These are phyloP conservation scores for Stachybotrys chartarum DNA, from an alignment of 2,329 filamentous ascomycete genomes.

Conservation along the genomic window DNA sequence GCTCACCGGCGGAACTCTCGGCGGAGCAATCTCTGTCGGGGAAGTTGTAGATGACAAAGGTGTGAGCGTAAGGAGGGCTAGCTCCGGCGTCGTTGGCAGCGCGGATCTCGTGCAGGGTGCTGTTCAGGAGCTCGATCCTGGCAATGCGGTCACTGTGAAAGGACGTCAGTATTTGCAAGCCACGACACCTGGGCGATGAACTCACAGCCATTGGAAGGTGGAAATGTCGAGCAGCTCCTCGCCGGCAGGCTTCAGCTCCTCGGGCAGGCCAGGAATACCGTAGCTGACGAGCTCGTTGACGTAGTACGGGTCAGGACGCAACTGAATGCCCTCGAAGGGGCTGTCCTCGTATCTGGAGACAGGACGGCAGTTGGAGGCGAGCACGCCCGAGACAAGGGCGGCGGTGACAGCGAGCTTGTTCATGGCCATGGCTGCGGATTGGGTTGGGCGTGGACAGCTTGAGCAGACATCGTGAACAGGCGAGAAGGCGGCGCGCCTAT, in stretches of 20 bases:
- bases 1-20: slow-evolving; percentile 49
- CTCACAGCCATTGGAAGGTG: slow-evolving; percentile 45
- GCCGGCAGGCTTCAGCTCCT: slow-evolving; percentile 43
- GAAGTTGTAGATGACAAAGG: slow-evolving; percentile 49
- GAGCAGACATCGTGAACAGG: not conserved
- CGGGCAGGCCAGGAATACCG: slow-evolving; percentile 56
- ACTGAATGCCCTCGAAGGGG: slow-evolving; percentile 41
- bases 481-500: not conserved
- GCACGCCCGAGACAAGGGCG: slow-evolving; percentile 15
- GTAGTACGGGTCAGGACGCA: slow-evolving; percentile 49
- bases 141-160: slow-evolving; percentile 37
- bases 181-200: slow-evolving; percentile 3
- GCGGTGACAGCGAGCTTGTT: slow-evolving; percentile 3
- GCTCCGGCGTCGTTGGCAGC: slow-evolving; percentile 26
- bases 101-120: slow-evolving; percentile 36
- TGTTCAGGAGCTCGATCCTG: slow-evolving; percentile 38
- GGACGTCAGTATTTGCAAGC: not conserved
- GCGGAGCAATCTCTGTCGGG: slow-evolving; percentile 53
- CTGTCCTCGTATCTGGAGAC: slow-evolving; percentile 43
- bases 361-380: slow-evolving; percentile 30
- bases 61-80: slow-evolving; percentile 28
- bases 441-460: not conserved
- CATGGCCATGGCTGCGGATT: not conserved
- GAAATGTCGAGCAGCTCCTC: slow-evolving; percentile 45
- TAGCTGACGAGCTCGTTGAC: slow-evolving; percentile 43